A percentile compares a stretch with the other conserved stretches of the same genome.
Conservation (phyloP, 164 flowering plant species). For the Warburgia ugandensis region DNA sequence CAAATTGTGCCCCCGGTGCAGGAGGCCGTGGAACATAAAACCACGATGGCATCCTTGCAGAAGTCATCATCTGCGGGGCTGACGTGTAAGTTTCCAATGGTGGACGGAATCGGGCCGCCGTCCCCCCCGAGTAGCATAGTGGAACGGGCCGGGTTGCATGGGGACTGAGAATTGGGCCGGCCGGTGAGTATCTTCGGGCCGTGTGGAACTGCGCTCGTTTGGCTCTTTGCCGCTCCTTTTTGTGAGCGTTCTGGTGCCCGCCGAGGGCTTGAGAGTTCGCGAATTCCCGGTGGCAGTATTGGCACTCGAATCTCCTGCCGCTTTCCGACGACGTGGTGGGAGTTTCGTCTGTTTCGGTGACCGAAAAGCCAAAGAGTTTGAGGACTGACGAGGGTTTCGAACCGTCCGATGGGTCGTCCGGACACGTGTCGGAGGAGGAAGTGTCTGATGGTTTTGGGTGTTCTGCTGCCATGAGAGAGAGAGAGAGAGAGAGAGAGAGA, state of each 20-base stretch:
- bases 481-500: not conserved
- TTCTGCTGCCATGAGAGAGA: not conserved
- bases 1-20: not conserved
- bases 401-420: constrained; percentile 3
- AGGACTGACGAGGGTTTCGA: constrained; percentile 3
- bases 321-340: constrained; percentile 13
- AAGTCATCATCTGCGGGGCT: constrained; percentile 14
- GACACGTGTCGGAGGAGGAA: constrained; percentile 2
- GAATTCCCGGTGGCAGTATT: constrained; percentile 72
- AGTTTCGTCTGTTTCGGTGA: constrained; percentile 1
- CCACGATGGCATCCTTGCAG: constrained; percentile 17
- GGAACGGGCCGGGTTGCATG: constrained; percentile 15
- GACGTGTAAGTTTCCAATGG: constrained; percentile 10
- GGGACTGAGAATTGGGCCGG: constrained; percentile 22
- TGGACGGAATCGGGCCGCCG: constrained; percentile 13
- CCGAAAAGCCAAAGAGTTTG: constrained; percentile 10
- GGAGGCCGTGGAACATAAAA: constrained; percentile 18
- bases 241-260: constrained; percentile 91
- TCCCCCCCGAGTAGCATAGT: constrained; percentile 13
- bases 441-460: not conserved
- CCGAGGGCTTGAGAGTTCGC: constrained; percentile 90
- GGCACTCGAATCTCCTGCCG: constrained; percentile 63
- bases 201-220: constrained; percentile 58
- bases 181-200: constrained; percentile 27
- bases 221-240: constrained; percentile 70